phyloP scores from a whole-genome alignment of 352 stramenopile species.

The Phytophthora hybrid region DNA sequence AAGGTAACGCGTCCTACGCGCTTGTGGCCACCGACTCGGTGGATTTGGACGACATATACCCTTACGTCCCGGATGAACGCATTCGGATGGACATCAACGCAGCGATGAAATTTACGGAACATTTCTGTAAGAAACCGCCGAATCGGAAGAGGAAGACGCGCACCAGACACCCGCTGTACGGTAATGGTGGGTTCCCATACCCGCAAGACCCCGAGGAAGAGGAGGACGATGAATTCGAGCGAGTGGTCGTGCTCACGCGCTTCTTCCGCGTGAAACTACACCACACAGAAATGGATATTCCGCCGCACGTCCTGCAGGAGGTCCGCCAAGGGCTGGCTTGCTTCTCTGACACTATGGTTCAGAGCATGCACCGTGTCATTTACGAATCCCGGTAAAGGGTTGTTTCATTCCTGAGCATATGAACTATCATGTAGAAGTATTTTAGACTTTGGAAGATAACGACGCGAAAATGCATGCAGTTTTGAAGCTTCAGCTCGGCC shows the following conservation, averaged over 20 bases:
- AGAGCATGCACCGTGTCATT: constrained; percentile 51
- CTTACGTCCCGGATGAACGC: constrained; percentile 50
- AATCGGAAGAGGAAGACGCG: constrained; percentile 29
- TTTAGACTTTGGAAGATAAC: constrained; percentile 17
- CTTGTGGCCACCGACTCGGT: constrained; percentile 55
- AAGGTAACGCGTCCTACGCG: constrained; percentile 38
- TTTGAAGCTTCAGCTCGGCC: constrained; percentile 13
- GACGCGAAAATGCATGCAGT: constrained; percentile 19
- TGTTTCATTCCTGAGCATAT: background rate
- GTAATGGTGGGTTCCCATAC: constrained; percentile 28
- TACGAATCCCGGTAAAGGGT: constrained; percentile 31
- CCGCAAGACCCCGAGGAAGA: constrained; percentile 20
- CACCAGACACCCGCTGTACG: constrained; percentile 25
- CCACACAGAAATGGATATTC: constrained; percentile 46
- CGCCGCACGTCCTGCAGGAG: constrained; percentile 42
- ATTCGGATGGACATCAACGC: constrained; percentile 60
- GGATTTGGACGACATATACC: constrained; percentile 61
- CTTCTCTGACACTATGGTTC: constrained; percentile 51
- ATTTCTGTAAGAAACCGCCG: constrained; percentile 37
- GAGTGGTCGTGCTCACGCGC: constrained; percentile 46
- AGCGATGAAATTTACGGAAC: constrained; percentile 54
- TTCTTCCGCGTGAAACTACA: constrained; percentile 48
- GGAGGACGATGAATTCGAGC: constrained; percentile 38
- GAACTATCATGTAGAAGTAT: constrained; percentile 30
- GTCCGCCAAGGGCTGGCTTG: constrained; percentile 42